Percentiles rank a stretch among this genome's conserved stretches.
These are phyloP conservation scores for Scedosporium aurantiacum DNA, from an alignment of 2,329 filamentous ascomycete species.

Conservation along the genomic window DNA sequence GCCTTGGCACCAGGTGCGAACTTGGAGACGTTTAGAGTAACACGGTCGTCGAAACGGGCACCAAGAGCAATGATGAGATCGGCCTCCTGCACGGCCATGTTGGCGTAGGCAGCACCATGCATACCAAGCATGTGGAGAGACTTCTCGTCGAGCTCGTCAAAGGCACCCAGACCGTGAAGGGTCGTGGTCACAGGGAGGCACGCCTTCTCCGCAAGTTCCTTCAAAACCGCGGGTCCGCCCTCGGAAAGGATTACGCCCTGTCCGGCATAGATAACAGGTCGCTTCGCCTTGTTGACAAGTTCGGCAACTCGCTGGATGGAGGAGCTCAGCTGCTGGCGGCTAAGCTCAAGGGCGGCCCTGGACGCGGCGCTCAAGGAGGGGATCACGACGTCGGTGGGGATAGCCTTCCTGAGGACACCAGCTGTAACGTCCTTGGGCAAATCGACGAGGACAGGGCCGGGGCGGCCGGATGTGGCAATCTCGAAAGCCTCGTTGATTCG, in stretches of 20 bases:
- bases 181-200: conserved; percentile 93
- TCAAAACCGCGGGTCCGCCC: conserved; percentile 68
- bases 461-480: conserved; percentile 88
- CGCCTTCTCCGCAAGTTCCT: conserved; percentile 79
- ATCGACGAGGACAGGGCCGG: conserved; percentile 90
- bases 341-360: conserved; percentile 64
- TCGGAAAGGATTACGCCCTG: conserved; percentile 75
- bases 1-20: conserved; percentile 83
- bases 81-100: conserved; percentile 95
- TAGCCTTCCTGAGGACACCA: conserved; percentile 68
- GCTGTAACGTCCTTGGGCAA: conserved; percentile 94
- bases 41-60: conserved; percentile 91
- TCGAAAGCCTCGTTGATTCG: conserved; percentile 97
- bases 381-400: conserved; percentile 63
- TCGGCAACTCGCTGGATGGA: conserved; percentile 69
- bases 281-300: conserved; percentile 80
- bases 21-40: conserved; percentile 68
- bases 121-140: conserved; percentile 97
- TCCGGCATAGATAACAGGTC: conserved; percentile 90
- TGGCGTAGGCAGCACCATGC: conserved; percentile 95
- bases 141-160: conserved; percentile 87
- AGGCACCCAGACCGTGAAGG: conserved; percentile 83
- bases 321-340: conserved; percentile 57
- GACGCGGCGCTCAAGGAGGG: conserved; percentile 78
- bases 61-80: conserved; percentile 93